Conservation (phyloP, 2,329 filamentous ascomycete genomes). For the Verticillium nonalfalfae region DNA sequence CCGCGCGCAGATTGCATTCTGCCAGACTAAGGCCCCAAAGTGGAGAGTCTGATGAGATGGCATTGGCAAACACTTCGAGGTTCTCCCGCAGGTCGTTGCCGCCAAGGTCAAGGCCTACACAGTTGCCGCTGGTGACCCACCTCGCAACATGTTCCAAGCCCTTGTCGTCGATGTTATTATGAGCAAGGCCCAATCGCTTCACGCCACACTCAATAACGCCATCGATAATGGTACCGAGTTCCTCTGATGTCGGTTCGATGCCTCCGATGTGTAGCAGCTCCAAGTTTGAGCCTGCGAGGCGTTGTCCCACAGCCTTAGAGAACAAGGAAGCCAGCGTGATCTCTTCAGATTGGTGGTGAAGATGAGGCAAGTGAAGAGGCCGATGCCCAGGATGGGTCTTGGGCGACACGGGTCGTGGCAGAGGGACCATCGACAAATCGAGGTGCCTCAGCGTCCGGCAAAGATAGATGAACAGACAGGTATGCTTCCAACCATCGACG, state of each 20-base stretch:
- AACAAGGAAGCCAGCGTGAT: slow-evolving; percentile 46
- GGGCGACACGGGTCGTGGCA: slow-evolving; percentile 42
- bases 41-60: slow-evolving; percentile 46
- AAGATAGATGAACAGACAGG: slow-evolving; percentile 85
- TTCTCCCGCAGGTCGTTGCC: slow-evolving; percentile 67
- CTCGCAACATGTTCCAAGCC: slow-evolving; percentile 69
- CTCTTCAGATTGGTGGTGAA: slow-evolving; percentile 11
- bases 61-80: slow-evolving; percentile 44
- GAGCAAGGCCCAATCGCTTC: slow-evolving; percentile 72
- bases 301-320: slow-evolving; percentile 67
- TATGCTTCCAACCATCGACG: slow-evolving; percentile 82
- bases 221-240: slow-evolving; percentile 72
- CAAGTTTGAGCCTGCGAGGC: slow-evolving; percentile 67
- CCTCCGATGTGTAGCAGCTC: slow-evolving; percentile 81
- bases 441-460: slow-evolving; percentile 80
- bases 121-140: slow-evolving; percentile 70
- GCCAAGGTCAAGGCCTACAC: slow-evolving; percentile 83
- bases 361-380: slow-evolving; percentile 22
- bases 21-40: slow-evolving; percentile 82
- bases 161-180: slow-evolving; percentile 69
- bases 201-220: slow-evolving; percentile 75
- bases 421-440: slow-evolving; percentile 78
- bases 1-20: slow-evolving; percentile 72
- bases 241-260: slow-evolving; percentile 64
- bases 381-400: slow-evolving; percentile 14